These are phyloP conservation scores for Acer campestre DNA, from an alignment of 345 rosid genomes.

Conservation along the genomic window DNA sequence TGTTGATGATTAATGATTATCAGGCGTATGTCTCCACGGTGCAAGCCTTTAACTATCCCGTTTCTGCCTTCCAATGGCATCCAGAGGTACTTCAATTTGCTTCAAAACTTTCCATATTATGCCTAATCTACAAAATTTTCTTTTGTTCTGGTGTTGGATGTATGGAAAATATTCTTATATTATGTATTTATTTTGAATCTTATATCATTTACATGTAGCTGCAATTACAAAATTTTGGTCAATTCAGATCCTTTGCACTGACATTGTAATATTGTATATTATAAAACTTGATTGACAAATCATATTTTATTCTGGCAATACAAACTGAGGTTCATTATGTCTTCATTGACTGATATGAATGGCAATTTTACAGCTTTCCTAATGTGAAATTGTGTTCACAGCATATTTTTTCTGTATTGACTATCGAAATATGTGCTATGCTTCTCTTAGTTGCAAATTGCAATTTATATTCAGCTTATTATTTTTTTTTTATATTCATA, in stretches of 20 bases:
- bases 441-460: too few species aligned
- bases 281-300: neutral
- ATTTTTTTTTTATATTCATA: too few species aligned
- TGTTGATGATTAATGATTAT: neutral
- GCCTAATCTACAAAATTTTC: neutral
- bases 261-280: too few species aligned
- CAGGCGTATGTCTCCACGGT: conserved; percentile 91
- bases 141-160: neutral
- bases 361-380: too few species aligned
- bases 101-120: neutral
- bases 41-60: conserved; percentile 72
- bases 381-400: too few species aligned
- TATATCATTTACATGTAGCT: neutral
- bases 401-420: too few species aligned
- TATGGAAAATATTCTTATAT: neutral
- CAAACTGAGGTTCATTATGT: neutral
- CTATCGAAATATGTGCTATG: too few species aligned
- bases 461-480: too few species aligned
- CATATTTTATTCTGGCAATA: too few species aligned
- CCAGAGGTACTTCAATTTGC: conserved; percentile 68
- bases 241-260: neutral
- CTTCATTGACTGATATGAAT: too few species aligned
- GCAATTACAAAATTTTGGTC: neutral
- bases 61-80: conserved; percentile 94
- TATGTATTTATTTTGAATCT: neutral